Conservation (phyloP, 1,284 basidiomycete genomes). For the Stereum hirsutum region DNA sequence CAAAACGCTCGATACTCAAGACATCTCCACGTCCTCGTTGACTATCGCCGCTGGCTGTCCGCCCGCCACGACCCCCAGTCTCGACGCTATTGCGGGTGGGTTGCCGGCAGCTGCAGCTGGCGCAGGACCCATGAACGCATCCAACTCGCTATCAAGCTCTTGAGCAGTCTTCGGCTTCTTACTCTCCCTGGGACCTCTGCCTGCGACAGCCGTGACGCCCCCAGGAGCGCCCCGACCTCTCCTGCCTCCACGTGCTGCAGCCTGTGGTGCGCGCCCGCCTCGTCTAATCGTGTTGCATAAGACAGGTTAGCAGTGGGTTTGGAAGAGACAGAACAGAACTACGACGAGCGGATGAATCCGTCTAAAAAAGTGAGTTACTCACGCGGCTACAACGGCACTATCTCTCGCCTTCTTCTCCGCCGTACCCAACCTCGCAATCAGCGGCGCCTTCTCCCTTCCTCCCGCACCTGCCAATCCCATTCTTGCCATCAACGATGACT, state of each 20-base stretch:
- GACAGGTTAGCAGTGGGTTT: too few species aligned
- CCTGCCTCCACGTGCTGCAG: constrained; percentile 13
- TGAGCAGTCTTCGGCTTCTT: constrained; percentile 66
- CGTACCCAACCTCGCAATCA: constrained; percentile 47
- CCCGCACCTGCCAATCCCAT: too few species aligned
- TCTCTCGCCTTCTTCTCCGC: constrained; percentile 27
- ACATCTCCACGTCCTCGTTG: constrained; percentile 11
- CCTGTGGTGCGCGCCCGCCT: constrained; percentile 16
- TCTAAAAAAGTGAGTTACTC: too few species aligned
- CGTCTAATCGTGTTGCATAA: too few species aligned
- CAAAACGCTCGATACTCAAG: not conserved
- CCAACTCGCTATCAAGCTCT: constrained; percentile 87
- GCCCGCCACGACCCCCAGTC: constrained; percentile 11
- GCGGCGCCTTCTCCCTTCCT: constrained; percentile 53
- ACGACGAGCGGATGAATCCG: too few species aligned
- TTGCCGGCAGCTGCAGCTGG: not conserved
- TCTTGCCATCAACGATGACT: constrained; percentile 49
- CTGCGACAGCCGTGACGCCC: constrained; percentile 16
- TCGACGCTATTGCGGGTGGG: too few species aligned
- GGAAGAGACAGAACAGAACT: too few species aligned
- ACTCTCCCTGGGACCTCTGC: constrained; percentile 20
- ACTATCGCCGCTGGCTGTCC: constrained; percentile 3
- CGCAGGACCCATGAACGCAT: constrained; percentile 80
- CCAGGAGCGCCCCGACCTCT: constrained; percentile 11
- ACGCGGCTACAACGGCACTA: too few species aligned